A percentile compares a stretch with the other conserved stretches of the same genome.
Conservation (phyloP, 2,329 filamentous ascomycete genomes). For the Dichotomopilus funicola region DNA sequence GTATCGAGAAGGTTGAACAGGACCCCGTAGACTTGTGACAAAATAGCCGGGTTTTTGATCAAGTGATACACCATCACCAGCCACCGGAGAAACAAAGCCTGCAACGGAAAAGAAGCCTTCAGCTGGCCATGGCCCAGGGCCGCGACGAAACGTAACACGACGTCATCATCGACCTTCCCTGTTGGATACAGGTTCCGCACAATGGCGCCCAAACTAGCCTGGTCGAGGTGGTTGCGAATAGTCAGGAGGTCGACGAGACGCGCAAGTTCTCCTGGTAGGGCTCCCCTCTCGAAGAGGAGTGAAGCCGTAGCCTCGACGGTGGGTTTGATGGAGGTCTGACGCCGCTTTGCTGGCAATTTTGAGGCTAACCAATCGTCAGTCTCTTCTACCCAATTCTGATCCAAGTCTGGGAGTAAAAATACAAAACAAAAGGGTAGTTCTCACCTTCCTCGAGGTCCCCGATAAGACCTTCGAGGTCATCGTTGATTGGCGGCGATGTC, state of each 20-base stretch:
- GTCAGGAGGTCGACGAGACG: conserved; percentile 62
- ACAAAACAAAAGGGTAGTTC: background rate
- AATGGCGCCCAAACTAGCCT: conserved; percentile 62
- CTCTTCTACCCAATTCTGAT: background rate
- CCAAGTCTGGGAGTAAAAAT: background rate
- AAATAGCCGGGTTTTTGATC: conserved; percentile 53
- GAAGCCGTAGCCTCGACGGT: conserved; percentile 57
- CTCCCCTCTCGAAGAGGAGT: conserved; percentile 60
- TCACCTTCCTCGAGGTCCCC: conserved; percentile 22
- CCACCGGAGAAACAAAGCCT: conserved; percentile 70
- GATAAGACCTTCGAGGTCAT: conserved; percentile 18
- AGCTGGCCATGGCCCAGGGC: conserved; percentile 70
- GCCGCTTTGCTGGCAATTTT: conserved; percentile 58
- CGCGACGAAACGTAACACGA: conserved; percentile 61
- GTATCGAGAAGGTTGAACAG: conserved; percentile 80
- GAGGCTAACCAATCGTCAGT: conserved; percentile 39
- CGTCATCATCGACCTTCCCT: conserved; percentile 52
- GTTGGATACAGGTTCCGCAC: conserved; percentile 71
- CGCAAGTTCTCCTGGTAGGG: conserved; percentile 53
- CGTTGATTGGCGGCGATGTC: conserved; percentile 10
- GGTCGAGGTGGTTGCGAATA: conserved; percentile 63
- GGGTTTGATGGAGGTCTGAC: conserved; percentile 55
- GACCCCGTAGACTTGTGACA: conserved; percentile 67
- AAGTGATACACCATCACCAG: conserved; percentile 68
- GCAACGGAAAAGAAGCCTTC: conserved; percentile 65